A percentile compares a stretch with the other conserved stretches of the same genome.
These are phyloP conservation scores for Priceomyces melissophilus DNA, from an alignment of 805 yeast species.

Conservation along the genomic window DNA sequence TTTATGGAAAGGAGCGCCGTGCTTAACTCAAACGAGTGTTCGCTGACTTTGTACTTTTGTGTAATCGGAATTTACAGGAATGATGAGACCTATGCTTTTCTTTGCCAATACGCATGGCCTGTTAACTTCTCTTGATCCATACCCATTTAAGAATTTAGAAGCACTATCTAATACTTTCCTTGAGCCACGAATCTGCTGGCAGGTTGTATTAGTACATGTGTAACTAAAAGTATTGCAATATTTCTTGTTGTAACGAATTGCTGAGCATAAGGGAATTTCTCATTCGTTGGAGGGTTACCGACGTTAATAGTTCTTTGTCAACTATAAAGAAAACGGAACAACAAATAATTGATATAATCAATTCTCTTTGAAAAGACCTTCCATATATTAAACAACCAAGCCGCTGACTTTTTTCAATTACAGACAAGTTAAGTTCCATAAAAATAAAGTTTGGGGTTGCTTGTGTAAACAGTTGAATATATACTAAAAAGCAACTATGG, in stretches of 20 bases:
- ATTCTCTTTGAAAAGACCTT: neutral
- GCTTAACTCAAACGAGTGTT: neutral
- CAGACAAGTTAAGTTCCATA: neutral
- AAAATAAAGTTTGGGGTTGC: neutral
- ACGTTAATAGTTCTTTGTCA: neutral
- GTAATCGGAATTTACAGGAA: slow-evolving; percentile 7
- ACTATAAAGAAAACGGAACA: neutral
- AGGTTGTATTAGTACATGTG: no score
- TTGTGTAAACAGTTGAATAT: neutral
- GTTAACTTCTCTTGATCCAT: no score
- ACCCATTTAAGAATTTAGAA: no score
- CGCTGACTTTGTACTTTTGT: slow-evolving; percentile 2
- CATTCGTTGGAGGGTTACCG: no score
- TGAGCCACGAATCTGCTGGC: no score
- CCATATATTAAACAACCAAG: neutral
- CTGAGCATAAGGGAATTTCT: no score
- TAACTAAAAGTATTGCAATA: no score
- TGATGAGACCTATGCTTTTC: slow-evolving; percentile 1
- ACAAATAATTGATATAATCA: neutral
- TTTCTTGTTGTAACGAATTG: no score
- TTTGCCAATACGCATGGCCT: no score
- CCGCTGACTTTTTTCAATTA: neutral
- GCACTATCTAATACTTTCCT: no score
- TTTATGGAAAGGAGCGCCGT: no score
- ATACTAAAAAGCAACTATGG: neutral